A percentile compares a stretch with the other conserved stretches of the same genome.
Conservation (phyloP, 2,329 filamentous ascomycete genomes). For the Fusarium lyarnte region DNA sequence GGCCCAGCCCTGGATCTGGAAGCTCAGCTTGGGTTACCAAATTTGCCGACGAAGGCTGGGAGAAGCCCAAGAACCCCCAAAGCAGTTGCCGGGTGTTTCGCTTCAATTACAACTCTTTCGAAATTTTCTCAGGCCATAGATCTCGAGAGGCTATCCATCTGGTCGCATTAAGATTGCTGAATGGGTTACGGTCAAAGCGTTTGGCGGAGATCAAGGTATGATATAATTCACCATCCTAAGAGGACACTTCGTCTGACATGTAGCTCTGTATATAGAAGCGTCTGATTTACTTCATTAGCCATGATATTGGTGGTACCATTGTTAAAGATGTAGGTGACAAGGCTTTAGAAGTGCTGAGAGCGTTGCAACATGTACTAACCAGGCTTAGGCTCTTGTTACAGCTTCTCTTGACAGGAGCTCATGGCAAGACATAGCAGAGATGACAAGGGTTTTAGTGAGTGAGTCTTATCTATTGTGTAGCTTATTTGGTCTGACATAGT, state of each 20-base stretch:
- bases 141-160: not conserved
- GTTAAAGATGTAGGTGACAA: not conserved
- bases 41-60: not conserved
- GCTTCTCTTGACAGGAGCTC: not conserved
- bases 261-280: not conserved
- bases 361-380: accelerated
- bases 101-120: not conserved
- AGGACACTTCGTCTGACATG: accelerated
- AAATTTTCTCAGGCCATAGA: not conserved
- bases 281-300: not conserved
- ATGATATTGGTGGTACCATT: not conserved
- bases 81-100: not conserved
- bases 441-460: not conserved
- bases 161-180: not conserved
- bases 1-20: not conserved
- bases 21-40: not conserved
- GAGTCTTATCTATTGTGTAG: accelerated
- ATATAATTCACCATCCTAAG: accelerated
- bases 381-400: not conserved
- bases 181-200: not conserved
- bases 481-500: not conserved
- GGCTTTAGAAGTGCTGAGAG: accelerated
- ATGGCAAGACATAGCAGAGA: not conserved
- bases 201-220: not conserved
- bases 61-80: not conserved